Base-by-base conservation (phyloP, 208 protist genomes). In the Trypanosoma caninum region DNA sequence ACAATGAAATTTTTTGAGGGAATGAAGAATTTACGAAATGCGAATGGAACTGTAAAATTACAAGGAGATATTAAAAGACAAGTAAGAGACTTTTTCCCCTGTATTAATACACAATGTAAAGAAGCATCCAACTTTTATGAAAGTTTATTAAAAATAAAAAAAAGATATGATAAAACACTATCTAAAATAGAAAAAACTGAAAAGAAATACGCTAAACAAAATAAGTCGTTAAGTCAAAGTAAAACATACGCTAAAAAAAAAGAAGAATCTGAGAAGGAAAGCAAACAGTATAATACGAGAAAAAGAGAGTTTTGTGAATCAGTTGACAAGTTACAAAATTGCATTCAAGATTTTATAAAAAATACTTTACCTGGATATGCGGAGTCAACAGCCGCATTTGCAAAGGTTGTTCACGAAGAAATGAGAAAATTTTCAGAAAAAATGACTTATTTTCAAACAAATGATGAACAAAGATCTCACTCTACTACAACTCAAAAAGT, bases 171-270 rank as follows among this genome's bases (percentile, higher is more conserved):
- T 57, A 64, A 47, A 22, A 38, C 68, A n/a, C 77, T 80, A 54
- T 56, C 54, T 59, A 52, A 84, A 33, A 53, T 87, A 10, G 65
- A 75, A 13, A 71, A 74, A 59, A 84, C 46, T 10, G 87, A 93
- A 72, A 73, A 67, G 52, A 69, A 68, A 14, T 87, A 84, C 65
- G 72, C 87, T 3, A 90, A 87, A 65, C 87, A 88, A 60, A 74
- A 72, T 34, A 87, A 86, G 65, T 50, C 74, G 16, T 55, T 93
- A n/a, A 27, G 31, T 37, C 69, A 70, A 55, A 82, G 66, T 41
- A 74, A 52, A 30, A 47, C 38, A 27, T 92, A 92, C 71, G 25
- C 59, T 23, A 89, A 88, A 64, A 47, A 64, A 10, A 23, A 67
- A 11, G 66, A 22, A 41, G 70, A 77, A 50, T 79, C 79, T 25